A percentile compares a stretch with the other conserved stretches of the same genome.
These are phyloP conservation scores for Vigna mungo DNA, from an alignment of 306 rosid genomes.

Conservation along the genomic window DNA sequence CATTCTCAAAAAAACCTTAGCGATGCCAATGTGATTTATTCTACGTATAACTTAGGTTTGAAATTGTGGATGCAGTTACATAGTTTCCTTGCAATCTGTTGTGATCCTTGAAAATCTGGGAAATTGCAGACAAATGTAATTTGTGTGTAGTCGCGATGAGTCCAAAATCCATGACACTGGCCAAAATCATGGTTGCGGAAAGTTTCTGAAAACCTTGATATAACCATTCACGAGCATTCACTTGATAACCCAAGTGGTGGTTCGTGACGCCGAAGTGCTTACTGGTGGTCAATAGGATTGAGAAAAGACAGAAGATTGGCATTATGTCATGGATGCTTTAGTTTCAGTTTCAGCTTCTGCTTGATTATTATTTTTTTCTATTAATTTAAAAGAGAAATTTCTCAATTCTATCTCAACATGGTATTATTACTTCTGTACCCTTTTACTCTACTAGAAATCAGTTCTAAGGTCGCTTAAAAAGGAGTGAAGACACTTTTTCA, in stretches of 20 bases:
- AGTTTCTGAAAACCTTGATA: neutral
- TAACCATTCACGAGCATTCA: conserved; percentile 8
- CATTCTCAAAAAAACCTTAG: too few species aligned
- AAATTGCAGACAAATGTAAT: neutral
- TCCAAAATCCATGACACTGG: neutral
- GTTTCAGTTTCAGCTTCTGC: neutral
- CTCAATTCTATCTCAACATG: neutral
- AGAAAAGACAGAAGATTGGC: conserved; percentile 6
- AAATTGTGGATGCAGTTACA: neutral
- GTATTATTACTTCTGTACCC: conserved; percentile 19
- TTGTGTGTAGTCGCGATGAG: neutral
- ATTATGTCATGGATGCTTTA: conserved; percentile 7
- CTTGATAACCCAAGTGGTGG: neutral
- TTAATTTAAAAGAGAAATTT: conserved; percentile 7
- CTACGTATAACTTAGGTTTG: neutral
- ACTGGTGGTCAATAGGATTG: neutral
- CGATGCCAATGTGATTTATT: too few species aligned
- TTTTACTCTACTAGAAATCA: neutral
- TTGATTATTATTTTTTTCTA: neutral
- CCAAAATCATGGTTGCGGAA: neutral
- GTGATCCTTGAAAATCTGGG: neutral
- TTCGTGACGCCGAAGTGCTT: neutral
- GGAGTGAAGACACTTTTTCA: conserved; percentile 24
- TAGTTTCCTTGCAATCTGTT: neutral
- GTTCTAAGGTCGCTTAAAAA: neutral